phyloP scores from a whole-genome alignment of 2,329 filamentous ascomycete genomes.

The Phialocephala subalpina region DNA sequence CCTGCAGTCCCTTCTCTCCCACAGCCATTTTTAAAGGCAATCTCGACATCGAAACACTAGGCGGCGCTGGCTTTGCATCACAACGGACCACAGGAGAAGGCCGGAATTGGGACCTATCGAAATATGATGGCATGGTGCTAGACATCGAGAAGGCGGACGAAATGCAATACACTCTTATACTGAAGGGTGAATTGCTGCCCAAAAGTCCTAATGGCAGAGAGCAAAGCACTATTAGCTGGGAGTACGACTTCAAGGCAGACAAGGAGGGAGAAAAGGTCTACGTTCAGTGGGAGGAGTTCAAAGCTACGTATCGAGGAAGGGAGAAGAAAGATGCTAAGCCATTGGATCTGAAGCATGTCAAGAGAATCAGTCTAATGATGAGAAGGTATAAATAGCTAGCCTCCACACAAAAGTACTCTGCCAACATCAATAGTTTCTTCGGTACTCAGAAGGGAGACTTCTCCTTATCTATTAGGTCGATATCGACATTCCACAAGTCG shows the following conservation, averaged over 20 bases:
- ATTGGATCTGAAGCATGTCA: constrained; percentile 67
- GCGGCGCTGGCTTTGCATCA: constrained; percentile 83
- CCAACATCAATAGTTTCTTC: constrained; percentile 66
- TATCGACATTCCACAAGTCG: constrained; percentile 53
- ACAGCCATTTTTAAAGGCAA: constrained; percentile 68
- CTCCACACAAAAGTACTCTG: constrained; percentile 18
- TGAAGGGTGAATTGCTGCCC: constrained; percentile 74
- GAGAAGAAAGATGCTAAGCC: constrained; percentile 65
- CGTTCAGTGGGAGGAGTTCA: constrained; percentile 71
- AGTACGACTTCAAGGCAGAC: constrained; percentile 68
- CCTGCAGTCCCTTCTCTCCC: constrained; percentile 40
- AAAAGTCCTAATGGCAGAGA: constrained; percentile 71
- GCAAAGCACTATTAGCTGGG: constrained; percentile 76
- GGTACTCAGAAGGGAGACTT: constrained; percentile 77
- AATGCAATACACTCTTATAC: constrained; percentile 75
- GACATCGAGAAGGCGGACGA: constrained; percentile 61
- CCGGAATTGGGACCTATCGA: constrained; percentile 68
- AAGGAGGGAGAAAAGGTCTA: constrained; percentile 53
- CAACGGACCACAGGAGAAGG: constrained; percentile 71
- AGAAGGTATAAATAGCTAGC: constrained; percentile 61
- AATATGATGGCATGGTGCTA: constrained; percentile 68
- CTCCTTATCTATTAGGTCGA: constrained; percentile 60
- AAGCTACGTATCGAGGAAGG: constrained; percentile 77
- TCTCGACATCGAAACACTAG: constrained; percentile 77
- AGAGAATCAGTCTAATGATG: constrained; percentile 80